phyloP scores from a whole-genome alignment of 1,284 basidiomycete genomes.

The Puccinia horiana region DNA sequence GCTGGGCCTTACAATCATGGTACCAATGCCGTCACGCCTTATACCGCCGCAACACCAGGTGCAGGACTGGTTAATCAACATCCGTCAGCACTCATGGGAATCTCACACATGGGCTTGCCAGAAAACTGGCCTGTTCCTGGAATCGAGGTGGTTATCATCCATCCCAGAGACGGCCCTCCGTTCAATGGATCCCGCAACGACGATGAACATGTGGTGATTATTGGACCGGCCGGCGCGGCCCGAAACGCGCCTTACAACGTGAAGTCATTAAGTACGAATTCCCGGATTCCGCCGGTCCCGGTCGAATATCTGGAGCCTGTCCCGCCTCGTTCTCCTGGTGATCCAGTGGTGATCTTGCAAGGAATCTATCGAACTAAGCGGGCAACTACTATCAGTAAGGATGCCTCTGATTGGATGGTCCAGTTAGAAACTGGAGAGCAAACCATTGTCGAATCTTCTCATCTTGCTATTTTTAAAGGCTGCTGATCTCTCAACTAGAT shows the following conservation, averaged over 20 bases:
- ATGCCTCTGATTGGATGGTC: constrained; percentile 54
- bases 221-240: constrained; percentile 8
- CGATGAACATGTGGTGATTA: constrained; percentile 50
- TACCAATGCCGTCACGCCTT: constrained; percentile 52
- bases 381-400: constrained; percentile 50
- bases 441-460: constrained; percentile 47
- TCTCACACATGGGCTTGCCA: constrained; percentile 49
- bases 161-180: constrained; percentile 36
- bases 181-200: constrained; percentile 51
- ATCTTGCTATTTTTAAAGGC: constrained; percentile 47
- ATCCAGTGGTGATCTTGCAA: constrained; percentile 50
- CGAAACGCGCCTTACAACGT: background rate
- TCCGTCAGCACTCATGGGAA: constrained; percentile 48
- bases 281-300: background rate
- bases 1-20: constrained; percentile 55
- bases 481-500: background rate
- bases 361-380: constrained; percentile 52
- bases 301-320: constrained; percentile 48
- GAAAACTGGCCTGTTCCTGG: constrained; percentile 47
- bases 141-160: constrained; percentile 41
- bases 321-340: constrained; percentile 34
- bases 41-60: constrained; percentile 52
- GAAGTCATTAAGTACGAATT: constrained; percentile 2
- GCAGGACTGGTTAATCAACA: constrained; percentile 38
- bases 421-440: constrained; percentile 49